phyloP scores from a whole-genome alignment of 2,329 filamentous ascomycete species.

The Tolypocladium endophyticum region DNA sequence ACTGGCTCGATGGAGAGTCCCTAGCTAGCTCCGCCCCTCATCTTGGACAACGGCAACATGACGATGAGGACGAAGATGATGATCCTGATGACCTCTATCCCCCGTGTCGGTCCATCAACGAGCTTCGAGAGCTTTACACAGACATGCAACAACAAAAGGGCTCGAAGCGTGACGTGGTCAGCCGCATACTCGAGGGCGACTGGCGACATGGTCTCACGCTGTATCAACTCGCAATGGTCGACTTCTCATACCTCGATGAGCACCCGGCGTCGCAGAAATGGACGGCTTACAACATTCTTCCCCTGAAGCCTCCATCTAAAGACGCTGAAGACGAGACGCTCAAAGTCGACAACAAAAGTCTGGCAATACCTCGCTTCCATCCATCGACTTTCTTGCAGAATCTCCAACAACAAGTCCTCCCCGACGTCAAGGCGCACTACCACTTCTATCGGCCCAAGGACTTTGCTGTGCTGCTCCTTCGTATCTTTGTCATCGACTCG shows the following conservation, averaged over 20 bases:
- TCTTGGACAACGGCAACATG: slow-evolving; percentile 13
- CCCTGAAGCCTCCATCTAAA: slow-evolving; percentile 29
- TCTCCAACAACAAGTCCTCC: slow-evolving; percentile 63
- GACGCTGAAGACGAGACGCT: slow-evolving; percentile 27
- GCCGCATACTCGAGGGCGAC: slow-evolving; percentile 56
- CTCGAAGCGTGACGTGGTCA: slow-evolving; percentile 52
- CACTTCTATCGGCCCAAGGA: slow-evolving; percentile 62
- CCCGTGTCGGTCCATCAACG: slow-evolving; percentile 52
- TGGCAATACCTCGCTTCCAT: slow-evolving; percentile 61
- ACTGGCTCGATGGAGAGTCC: slow-evolving; percentile 66
- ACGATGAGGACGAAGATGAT: slow-evolving; percentile 16
- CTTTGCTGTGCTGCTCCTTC: slow-evolving; percentile 62
- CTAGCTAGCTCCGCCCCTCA: slow-evolving; percentile 38
- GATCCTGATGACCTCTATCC: slow-evolving; percentile 58
- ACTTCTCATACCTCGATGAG: slow-evolving; percentile 55
- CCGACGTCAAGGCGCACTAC: slow-evolving; percentile 76
- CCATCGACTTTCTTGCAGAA: slow-evolving; percentile 69
- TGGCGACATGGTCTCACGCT: slow-evolving; percentile 55
- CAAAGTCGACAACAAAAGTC: slow-evolving; percentile 32
- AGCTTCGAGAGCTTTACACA: slow-evolving; percentile 55
- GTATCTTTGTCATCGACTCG: slow-evolving; percentile 70
- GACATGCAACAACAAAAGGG: slow-evolving; percentile 50
- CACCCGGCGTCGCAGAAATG: slow-evolving; percentile 54
- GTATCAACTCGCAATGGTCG: slow-evolving; percentile 60
- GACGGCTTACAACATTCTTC: slow-evolving; percentile 50